These are phyloP conservation scores for Spergularia azorica DNA, from an alignment of 179 eudicot genomes.

Conservation along the genomic window DNA sequence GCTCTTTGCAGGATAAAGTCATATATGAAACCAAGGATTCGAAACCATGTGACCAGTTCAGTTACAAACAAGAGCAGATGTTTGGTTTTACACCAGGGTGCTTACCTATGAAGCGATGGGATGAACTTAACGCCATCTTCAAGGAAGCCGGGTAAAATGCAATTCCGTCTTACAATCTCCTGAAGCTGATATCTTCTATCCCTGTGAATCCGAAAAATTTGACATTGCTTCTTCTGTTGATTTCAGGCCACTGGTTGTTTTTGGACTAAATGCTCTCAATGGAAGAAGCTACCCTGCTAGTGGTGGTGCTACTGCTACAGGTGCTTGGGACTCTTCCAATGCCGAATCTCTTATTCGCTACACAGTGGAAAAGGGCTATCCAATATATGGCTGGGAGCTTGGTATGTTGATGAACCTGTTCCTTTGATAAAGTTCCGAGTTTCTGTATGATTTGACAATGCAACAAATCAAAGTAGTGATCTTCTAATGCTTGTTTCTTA, in stretches of 20 bases:
- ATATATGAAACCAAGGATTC: slow-evolving; percentile 57
- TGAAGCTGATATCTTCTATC: background rate
- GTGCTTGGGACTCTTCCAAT: slow-evolving; percentile 80
- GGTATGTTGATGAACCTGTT: slow-evolving; percentile 37
- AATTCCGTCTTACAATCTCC: background rate
- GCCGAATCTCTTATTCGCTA: slow-evolving; percentile 76
- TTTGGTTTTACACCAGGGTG: slow-evolving; percentile 79
- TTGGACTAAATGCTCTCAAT: slow-evolving; percentile 81
- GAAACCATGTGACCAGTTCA: slow-evolving; percentile 49
- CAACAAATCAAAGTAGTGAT: background rate
- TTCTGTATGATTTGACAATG: background rate
- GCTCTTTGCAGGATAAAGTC: slow-evolving; percentile 82
- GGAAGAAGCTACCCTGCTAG: slow-evolving; percentile 54
- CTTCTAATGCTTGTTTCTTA: background rate
- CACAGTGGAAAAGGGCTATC: slow-evolving; percentile 66
- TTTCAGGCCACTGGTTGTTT: slow-evolving; percentile 67
- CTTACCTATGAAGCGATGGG: slow-evolving; percentile 83
- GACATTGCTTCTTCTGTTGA: background rate
- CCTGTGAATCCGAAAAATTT: too few relatives aligned
- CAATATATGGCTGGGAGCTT: slow-evolving; percentile 82
- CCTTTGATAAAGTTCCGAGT: background rate
- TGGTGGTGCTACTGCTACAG: slow-evolving; percentile 40
- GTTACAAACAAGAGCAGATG: slow-evolving; percentile 44
- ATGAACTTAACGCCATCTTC: slow-evolving; percentile 74
- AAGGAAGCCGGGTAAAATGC: slow-evolving; percentile 51